Conservation (phyloP, 2,329 filamentous ascomycete genomes). For the Sphaerulina vaccinii region DNA sequence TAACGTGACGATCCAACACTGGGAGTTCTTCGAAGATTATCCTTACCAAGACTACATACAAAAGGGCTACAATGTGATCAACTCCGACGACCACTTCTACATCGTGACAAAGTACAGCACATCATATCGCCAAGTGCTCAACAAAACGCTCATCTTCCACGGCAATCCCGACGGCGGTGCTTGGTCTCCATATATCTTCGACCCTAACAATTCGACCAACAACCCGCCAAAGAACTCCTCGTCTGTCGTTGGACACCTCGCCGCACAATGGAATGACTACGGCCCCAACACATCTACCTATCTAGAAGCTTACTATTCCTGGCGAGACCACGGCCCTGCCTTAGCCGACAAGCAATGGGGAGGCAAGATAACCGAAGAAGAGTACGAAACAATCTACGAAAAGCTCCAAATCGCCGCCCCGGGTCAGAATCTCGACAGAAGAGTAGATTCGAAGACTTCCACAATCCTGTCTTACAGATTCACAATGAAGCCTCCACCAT, state of each 20-base stretch:
- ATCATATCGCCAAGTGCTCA: slow-evolving; percentile 49
- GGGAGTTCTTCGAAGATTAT: slow-evolving; percentile 56
- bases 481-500: no score
- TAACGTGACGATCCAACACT: slow-evolving; percentile 56
- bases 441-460: slow-evolving; percentile 39
- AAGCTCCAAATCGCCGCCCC: slow-evolving; percentile 45
- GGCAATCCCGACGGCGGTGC: slow-evolving; percentile 45
- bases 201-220: slow-evolving; percentile 49
- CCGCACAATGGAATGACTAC: slow-evolving; percentile 57
- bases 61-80: slow-evolving; percentile 52
- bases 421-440: slow-evolving; percentile 52
- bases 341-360: slow-evolving; percentile 57
- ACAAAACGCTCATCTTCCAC: slow-evolving; percentile 49
- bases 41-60: slow-evolving; percentile 46
- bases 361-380: slow-evolving; percentile 44
- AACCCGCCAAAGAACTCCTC: slow-evolving; percentile 46
- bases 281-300: slow-evolving; percentile 53
- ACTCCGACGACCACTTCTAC: slow-evolving; percentile 56
- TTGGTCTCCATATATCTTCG: slow-evolving; percentile 54
- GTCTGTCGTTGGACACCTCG: slow-evolving; percentile 50
- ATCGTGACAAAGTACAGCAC: slow-evolving; percentile 52
- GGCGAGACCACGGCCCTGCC: slow-evolving; percentile 52
- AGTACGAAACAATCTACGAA: slow-evolving; percentile 43
- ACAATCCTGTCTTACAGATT: slow-evolving; percentile 39
- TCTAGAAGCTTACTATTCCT: slow-evolving; percentile 54